phyloP scores from a whole-genome alignment of 176 grass and related monocot species.

The Avena atlantica region DNA sequence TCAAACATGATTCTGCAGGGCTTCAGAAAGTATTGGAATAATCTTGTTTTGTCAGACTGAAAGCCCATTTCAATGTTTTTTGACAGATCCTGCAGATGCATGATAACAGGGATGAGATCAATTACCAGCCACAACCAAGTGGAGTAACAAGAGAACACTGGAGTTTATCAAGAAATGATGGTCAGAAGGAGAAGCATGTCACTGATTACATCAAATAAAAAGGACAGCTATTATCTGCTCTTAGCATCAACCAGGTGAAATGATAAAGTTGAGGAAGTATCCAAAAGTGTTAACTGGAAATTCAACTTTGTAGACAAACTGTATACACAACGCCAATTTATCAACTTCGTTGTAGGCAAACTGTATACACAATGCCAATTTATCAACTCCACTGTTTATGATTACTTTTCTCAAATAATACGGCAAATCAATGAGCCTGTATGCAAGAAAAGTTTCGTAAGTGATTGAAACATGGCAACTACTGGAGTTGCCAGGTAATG shows the following conservation, averaged over 20 bases:
- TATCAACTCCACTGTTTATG: not conserved
- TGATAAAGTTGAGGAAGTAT: not conserved
- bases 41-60: constrained; percentile 58
- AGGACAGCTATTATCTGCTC: not conserved
- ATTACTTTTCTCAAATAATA: not conserved
- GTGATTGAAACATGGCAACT: not conserved
- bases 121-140: constrained; percentile 22
- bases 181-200: constrained; percentile 8
- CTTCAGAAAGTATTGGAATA: constrained; percentile 65
- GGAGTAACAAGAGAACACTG: constrained; percentile 25
- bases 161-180: constrained; percentile 22
- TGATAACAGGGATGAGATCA: constrained; percentile 29
- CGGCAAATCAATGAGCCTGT: not conserved
- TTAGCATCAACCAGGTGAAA: not conserved
- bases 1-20: constrained; percentile 74
- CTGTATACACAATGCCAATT: not conserved
- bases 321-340: not conserved
- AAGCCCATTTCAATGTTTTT: constrained; percentile 56
- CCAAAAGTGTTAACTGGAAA: not conserved
- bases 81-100: constrained; percentile 66
- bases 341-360: too few relatives aligned
- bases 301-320: not conserved
- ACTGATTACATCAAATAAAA: not conserved
- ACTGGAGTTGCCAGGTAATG: not conserved
- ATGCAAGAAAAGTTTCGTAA: not conserved